Percentiles rank a stretch among this genome's conserved stretches.
Evolutionary conservation across 1,139 yeast species (phyloP).

Genomic region (Hemisphaericaspora subhashii): DNA sequence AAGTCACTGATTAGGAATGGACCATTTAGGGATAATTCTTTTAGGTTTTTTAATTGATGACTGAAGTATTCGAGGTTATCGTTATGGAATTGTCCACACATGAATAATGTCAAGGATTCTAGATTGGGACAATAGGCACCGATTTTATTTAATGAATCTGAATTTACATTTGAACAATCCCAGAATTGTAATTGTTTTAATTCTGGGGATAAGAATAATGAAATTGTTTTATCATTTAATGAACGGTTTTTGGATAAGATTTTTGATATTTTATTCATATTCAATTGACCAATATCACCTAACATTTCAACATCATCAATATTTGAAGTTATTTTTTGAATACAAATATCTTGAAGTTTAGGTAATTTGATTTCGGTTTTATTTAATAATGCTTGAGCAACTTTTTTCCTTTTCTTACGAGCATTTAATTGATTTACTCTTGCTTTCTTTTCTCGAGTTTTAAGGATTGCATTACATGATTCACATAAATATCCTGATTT

Average conservation of each 20-base stretch:
- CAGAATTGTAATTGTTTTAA: constrained; percentile 66
- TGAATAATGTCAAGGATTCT: constrained; percentile 63
- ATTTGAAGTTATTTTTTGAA: constrained; percentile 64
- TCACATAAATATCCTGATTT: constrained; percentile 66
- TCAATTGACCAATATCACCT: constrained; percentile 74
- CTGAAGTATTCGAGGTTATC: constrained; percentile 67
- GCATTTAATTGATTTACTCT: constrained; percentile 59
- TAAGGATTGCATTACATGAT: constrained; percentile 53
- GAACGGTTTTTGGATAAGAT: constrained; percentile 83
- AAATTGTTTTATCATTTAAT: constrained; percentile 66
- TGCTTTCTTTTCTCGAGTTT: constrained; percentile 43
- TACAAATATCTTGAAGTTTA: constrained; percentile 78
- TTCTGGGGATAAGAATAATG: constrained; percentile 67
- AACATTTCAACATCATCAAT: constrained; percentile 75
- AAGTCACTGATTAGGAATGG: constrained; percentile 78
- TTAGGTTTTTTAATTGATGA: constrained; percentile 55
- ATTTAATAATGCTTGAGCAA: constrained; percentile 83
- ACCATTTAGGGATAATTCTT: constrained; percentile 68
- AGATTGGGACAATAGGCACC: constrained; percentile 80
- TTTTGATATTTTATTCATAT: constrained; percentile 64
- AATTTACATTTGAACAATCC: constrained; percentile 85
- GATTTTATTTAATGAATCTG: constrained; percentile 64
- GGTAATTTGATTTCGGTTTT: constrained; percentile 64
- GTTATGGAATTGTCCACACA: constrained; percentile 93
- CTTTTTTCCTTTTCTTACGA: constrained; percentile 69